A percentile compares a stretch with the other conserved stretches of the same genome.
These are phyloP conservation scores for Botryotinia calthae DNA, from an alignment of 2,329 filamentous ascomycete genomes.

Conservation along the genomic window DNA sequence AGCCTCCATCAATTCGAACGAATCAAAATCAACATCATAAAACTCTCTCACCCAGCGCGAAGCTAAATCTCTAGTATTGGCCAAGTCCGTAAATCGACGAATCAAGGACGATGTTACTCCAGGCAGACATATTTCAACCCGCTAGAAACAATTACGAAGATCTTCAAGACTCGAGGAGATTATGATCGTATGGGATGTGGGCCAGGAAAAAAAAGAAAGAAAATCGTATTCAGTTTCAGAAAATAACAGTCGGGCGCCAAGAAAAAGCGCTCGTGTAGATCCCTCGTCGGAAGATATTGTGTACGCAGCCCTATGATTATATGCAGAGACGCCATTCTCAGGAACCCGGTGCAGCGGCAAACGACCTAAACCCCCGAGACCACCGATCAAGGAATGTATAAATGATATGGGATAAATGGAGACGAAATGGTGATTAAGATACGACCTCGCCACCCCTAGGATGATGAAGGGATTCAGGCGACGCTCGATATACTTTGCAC, in stretches of 20 bases:
- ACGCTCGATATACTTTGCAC: background rate
- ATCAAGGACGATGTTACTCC: background rate
- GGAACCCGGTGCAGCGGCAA: background rate
- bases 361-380: background rate
- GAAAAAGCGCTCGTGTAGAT: background rate
- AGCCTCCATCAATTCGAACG: background rate
- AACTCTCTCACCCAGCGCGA: background rate
- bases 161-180: background rate
- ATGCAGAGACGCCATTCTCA: background rate
- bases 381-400: background rate
- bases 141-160: background rate
- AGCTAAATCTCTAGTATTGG: background rate
- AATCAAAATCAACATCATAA: background rate
- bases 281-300: background rate
- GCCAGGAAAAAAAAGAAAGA: background rate
- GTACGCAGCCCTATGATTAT: slow-evolving; percentile 3
- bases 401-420: background rate
- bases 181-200: background rate
- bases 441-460: background rate
- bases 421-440: background rate
- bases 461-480: background rate
- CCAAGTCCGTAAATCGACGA: background rate
- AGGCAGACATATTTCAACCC: background rate
- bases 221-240: background rate
- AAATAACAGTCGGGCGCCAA: background rate